Evolutionary conservation across 2,329 filamentous ascomycete species (phyloP).

Genomic region (Dactylellina leptospora): DNA sequence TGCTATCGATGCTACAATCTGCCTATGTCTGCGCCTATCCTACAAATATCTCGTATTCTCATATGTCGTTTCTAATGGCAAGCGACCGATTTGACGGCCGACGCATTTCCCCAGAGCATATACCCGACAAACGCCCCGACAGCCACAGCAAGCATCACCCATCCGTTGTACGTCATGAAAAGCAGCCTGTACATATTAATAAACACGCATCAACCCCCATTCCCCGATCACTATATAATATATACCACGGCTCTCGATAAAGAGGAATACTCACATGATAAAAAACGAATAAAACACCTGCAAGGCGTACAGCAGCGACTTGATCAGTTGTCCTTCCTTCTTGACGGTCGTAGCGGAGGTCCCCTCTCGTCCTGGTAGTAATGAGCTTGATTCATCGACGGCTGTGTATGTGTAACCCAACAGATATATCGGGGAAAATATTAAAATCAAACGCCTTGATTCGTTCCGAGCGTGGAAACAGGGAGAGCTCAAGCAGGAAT

Average conservation of each 20-base stretch:
- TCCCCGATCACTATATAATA: background rate
- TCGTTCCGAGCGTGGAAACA: constrained; percentile 29
- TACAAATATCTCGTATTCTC: background rate
- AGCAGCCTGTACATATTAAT: constrained; percentile 90
- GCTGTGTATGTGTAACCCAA: constrained; percentile 26
- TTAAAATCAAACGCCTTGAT: constrained; percentile 21
- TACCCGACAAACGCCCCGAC: constrained; percentile 91
- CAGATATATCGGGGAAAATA: constrained; percentile 1
- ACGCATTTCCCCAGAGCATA: constrained; percentile 74
- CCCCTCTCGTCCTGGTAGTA: constrained; percentile 62
- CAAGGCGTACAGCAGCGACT: constrained; percentile 83
- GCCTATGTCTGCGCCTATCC: background rate
- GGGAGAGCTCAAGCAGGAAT: constrained; percentile 35
- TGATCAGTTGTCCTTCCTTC: constrained; percentile 77
- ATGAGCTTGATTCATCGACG: constrained; percentile 67
- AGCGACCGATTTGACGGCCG: constrained; percentile 82
- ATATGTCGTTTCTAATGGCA: constrained; percentile 73
- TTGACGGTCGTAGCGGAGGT: constrained; percentile 58
- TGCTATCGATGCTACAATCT: no score
- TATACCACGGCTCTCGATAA: background rate
- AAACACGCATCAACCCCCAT: background rate
- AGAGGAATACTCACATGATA: constrained; percentile 80
- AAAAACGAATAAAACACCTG: constrained; percentile 99
- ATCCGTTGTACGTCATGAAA: constrained; percentile 99
- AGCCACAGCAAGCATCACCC: constrained; percentile 92